Base-by-base conservation (phyloP, 2,329 filamentous ascomycete genomes). In the Neoarthrinium moseri region DNA sequence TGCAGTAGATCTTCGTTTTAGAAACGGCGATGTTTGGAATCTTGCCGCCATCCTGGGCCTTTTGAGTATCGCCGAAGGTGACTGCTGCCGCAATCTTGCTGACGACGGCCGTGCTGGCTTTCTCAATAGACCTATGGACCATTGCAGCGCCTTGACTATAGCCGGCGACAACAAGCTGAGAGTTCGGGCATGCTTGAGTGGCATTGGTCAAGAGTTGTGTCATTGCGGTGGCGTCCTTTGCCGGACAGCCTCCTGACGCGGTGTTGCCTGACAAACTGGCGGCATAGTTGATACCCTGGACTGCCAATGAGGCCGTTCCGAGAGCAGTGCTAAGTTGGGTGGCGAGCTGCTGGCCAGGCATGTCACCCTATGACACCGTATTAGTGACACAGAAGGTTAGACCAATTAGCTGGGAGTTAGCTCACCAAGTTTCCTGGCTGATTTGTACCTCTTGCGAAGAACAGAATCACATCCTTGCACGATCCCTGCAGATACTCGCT, bases 1-100 rank as follows among this genome's bases (percentile, higher is more conserved):
- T 68, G 51, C 76, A 80, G 35, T 71, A 72, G 24, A 73, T 70
- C 58, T 72, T 47, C 1, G 59, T 56, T 43, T 61, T 43, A 35
- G 40, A 40, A 37, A 46, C 45, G 17, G 59, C 57, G 45, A 59
- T 65, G 34, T 53, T 57, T 22, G 60, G 62, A 30, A 67, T 61
- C n/a, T 47, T 46, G 11, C 54, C 62, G 12, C 48, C 39, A 43
- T 65, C 59, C 47, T 63, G 60, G 18, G 46, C 13, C 13, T 58
- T 61, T 43, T 59, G 57, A 30, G 61, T 63, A 46, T 61, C 58
- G n/a, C 64, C 64, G 22, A 60, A 67, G 6, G 65, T 52, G 5
- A 60, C 60, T 20, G 50, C 55, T 7, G 34, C 54, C 29, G 63
- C 59, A 10, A 64, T 48, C 29, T 61, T 55, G 20, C 37, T 48